A percentile compares a stretch with the other conserved stretches of the same genome.
phyloP scores from a whole-genome alignment of 495 filamentous ascomycete species.

The Penicillium daleae region DNA sequence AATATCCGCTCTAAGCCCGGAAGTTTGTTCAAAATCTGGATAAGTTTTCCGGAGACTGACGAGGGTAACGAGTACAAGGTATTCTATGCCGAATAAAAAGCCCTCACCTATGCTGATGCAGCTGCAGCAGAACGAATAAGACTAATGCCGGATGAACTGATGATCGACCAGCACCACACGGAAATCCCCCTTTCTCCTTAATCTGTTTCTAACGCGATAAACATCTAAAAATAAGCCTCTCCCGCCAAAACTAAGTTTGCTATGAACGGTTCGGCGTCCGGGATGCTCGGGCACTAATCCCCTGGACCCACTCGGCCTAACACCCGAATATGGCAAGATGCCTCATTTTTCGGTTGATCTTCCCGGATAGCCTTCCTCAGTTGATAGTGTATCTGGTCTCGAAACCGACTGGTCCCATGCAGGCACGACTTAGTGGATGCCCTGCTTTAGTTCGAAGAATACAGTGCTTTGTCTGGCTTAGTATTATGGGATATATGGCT shows the following conservation, averaged over 20 bases:
- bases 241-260: not conserved
- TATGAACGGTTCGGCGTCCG: conserved; percentile 25
- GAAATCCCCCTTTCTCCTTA: conserved; percentile 11
- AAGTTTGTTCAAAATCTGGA: no score
- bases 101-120: not conserved
- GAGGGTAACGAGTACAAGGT: no score
- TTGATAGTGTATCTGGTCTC: not conserved
- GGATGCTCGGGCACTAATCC: conserved; percentile 6
- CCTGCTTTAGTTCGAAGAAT: not conserved
- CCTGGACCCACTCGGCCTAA: conserved; percentile 10
- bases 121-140: not conserved
- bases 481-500: not conserved
- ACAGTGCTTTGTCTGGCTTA: not conserved
- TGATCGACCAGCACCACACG: not conserved
- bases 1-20: no score
- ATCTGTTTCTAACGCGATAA: conserved; percentile 10
- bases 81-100: no score
- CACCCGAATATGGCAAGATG: conserved; percentile 9
- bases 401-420: not conserved
- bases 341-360: conserved; percentile 13
- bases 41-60: no score
- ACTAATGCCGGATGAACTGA: not conserved
- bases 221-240: conserved; percentile 23
- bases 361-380: not conserved
- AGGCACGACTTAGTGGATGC: not conserved